Evolutionary conservation across 2,329 filamentous ascomycete species (phyloP).

Genomic region (Fusarium sp.): DNA sequence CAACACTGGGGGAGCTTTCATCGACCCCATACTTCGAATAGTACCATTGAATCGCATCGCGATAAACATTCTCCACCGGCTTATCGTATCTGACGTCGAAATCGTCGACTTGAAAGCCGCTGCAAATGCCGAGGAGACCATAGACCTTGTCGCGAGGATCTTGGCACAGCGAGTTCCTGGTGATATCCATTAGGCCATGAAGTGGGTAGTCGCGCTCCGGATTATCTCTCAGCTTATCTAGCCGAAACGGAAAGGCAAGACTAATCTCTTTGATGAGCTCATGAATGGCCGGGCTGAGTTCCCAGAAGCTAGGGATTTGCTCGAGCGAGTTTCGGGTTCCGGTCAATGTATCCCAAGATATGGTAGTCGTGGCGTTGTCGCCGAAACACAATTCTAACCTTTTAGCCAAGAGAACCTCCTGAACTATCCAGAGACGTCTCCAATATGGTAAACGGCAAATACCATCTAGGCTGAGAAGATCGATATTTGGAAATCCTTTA

Average conservation of each 20-base stretch:
- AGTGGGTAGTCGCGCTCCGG: neutral
- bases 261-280: neutral
- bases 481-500: neutral
- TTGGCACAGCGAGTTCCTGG: neutral
- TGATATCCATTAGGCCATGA: neutral
- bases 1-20: neutral
- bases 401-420: neutral
- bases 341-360: neutral
- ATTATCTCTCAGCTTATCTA: neutral
- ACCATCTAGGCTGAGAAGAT: neutral
- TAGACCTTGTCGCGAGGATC: neutral
- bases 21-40: neutral
- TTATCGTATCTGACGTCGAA: neutral
- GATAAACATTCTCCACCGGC: neutral
- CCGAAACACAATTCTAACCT: neutral
- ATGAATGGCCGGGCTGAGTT: neutral
- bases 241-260: neutral
- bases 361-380: neutral
- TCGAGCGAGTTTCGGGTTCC: neutral
- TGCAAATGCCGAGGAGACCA: neutral
- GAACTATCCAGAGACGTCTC: constrained; percentile 3
- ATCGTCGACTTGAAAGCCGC: neutral
- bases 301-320: neutral
- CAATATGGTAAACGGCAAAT: neutral
- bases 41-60: neutral